phyloP scores from a whole-genome alignment of 345 rosid species.

The Eucalyptus shirleyi region DNA sequence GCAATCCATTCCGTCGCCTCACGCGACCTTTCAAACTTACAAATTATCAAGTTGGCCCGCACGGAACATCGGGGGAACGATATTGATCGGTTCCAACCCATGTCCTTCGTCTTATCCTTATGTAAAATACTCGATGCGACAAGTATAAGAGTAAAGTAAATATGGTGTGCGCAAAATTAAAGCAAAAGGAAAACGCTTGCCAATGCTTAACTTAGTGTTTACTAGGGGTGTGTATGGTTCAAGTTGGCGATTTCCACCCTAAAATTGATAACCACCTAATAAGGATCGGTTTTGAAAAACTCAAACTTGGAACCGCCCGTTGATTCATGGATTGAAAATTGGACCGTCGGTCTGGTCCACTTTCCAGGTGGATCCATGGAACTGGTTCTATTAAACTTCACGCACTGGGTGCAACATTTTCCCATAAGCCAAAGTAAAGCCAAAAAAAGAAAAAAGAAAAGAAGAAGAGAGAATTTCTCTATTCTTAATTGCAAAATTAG shows the following conservation, averaged over 20 bases:
- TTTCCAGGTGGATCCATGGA: fast-evolving
- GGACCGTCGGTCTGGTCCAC: fast-evolving
- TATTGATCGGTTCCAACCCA: background rate
- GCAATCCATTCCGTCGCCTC: background rate
- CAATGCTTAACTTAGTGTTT: background rate
- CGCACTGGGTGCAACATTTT: no score
- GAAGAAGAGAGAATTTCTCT: no score
- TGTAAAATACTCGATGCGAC: background rate
- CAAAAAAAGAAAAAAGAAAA: fast-evolving
- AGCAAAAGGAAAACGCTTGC: background rate
- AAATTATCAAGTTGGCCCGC: background rate
- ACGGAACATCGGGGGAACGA: background rate
- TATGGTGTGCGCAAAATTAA: background rate
- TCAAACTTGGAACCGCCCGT: no score
- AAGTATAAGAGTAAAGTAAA: background rate
- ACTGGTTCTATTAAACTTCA: no score
- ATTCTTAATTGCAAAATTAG: no score
- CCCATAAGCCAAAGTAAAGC: no score
- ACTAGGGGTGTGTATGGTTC: fast-evolving
- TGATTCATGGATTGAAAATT: no score
- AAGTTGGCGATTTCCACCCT: fast-evolving
- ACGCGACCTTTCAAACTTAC: background rate
- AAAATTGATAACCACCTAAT: fast-evolving
- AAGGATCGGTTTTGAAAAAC: fast-evolving
- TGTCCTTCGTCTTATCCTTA: background rate